Conservation (phyloP, 371 early-diverging fungal genomes). For the Coemansia sp. region DNA sequence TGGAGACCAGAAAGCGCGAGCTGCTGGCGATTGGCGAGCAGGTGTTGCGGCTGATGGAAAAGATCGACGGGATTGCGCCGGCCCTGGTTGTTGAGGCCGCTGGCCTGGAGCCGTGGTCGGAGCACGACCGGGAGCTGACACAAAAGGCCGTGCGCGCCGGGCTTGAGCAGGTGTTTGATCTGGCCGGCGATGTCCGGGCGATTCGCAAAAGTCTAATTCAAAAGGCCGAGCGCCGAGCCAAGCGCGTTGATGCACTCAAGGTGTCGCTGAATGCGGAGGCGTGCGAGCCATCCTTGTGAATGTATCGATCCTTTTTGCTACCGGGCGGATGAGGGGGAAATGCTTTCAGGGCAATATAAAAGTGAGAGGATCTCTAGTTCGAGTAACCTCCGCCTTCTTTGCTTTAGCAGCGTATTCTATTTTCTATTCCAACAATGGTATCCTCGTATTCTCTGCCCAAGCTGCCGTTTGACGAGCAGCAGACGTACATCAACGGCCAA, state of each 20-base stretch:
- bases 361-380: not conserved
- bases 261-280: not conserved
- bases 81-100: conserved; percentile 44
- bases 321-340: not conserved
- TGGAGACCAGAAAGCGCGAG: conserved; percentile 7
- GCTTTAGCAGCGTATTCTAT: not conserved
- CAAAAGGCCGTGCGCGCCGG: conserved; percentile 13
- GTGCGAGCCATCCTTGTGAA: not conserved
- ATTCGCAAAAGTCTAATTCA: conserved; percentile 36
- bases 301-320: not conserved
- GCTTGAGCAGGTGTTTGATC: conserved; percentile 31
- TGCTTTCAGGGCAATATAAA: not conserved
- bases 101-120: conserved; percentile 47
- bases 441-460: conserved; percentile 9
- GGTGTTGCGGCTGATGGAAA: conserved; percentile 41
- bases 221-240: conserved; percentile 38
- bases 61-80: conserved; percentile 42
- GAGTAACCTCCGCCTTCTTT: not conserved
- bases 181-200: conserved; percentile 39
- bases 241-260: conserved; percentile 22
- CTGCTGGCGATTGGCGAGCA: conserved; percentile 30
- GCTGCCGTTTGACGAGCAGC: conserved; percentile 43
- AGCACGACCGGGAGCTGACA: conserved; percentile 29
- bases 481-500: conserved; percentile 44
- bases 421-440: not conserved